Base-by-base conservation (phyloP, 768 basidiomycete species). In the Ramaria rubella region DNA sequence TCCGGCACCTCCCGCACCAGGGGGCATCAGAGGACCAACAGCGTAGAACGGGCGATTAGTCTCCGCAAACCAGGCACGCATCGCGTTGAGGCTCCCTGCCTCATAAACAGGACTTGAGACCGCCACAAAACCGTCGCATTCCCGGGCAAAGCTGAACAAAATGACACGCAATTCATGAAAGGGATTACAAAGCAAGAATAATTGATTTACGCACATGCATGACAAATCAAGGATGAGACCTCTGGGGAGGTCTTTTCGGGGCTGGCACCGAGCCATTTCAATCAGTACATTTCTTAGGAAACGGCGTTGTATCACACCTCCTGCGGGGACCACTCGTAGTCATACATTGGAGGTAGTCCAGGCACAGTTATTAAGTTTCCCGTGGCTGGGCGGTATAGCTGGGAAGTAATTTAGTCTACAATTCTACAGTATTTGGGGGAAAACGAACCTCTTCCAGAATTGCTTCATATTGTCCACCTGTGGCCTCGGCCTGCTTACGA, bases 331-430 rank as follows among this genome's bases (percentile, higher is more conserved):
- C 59, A 60, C 38, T 64, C 65, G 44, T 65, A 58, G 46, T 65
- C 64, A 43, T 64, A 62, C 58, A 65, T 60, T 24, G 63, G 49
- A 3, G 62, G 66, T 23, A 68, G 43, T 4, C 67, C 67, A 21
- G 63, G 55, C 15, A 65, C 44, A 9, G 44, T n/a, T 19, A 67
- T 31, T 3, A 67, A 14, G 1, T 19, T 58, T 5, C 67, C 67
- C n/a, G 64, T 55, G 0, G 56, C 59, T 24, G 33, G 55, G 24
- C 49, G 43, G 36, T 58, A 61, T 12, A 67, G 40, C 67, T 68
- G 42, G 29, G 3, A 26, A 31, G 29, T n/a, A 15, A 17, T 14
- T 4, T 7, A 34, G 23, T 52, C 3, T 5, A 34, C 14, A 31
- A 5, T 19, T 27, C 19, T 15, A 5, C 23, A 38, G 15, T 2